A percentile compares a stretch with the other conserved stretches of the same genome.
Conservation (phyloP, 352 stramenopile species). For the Phytophthora melonis region DNA sequence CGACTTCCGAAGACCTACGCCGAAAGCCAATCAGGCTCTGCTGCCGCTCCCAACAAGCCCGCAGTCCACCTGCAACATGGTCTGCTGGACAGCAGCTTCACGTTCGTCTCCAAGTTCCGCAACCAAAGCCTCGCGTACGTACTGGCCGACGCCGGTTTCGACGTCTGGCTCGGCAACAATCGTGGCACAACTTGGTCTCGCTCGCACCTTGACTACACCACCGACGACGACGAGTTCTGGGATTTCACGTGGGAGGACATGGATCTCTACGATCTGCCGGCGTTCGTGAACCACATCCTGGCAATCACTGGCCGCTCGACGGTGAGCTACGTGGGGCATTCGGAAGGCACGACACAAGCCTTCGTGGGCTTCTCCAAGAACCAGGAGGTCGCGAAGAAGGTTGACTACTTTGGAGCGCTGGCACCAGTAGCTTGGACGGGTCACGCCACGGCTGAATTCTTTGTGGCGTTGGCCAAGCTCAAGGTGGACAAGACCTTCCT, state of each 20-base stretch:
- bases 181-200: constrained; percentile 62
- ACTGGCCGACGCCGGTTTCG: constrained; percentile 57
- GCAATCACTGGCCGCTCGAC: constrained; percentile 38
- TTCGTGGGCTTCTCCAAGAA: constrained; percentile 62
- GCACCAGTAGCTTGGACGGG: constrained; percentile 53
- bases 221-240: constrained; percentile 50
- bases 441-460: constrained; percentile 32
- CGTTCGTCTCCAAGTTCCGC: constrained; percentile 58
- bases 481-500: constrained; percentile 41
- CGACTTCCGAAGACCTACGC: constrained; percentile 55
- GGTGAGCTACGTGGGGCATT: constrained; percentile 62
- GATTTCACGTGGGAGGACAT: constrained; percentile 68
- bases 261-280: constrained; percentile 50
- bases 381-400: constrained; percentile 51
- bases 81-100: constrained; percentile 60
- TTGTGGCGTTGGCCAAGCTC: constrained; percentile 43
- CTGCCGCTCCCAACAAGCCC: constrained; percentile 46
- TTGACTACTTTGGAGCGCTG: constrained; percentile 55
- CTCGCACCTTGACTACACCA: constrained; percentile 47
- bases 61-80: constrained; percentile 60
- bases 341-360: constrained; percentile 42
- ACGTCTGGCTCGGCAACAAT: constrained; percentile 71
- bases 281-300: constrained; percentile 50
- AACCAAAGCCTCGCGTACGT: constrained; percentile 60
- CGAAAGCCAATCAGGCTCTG: constrained; percentile 39